A percentile compares a stretch with the other conserved stretches of the same genome.
phyloP scores from a whole-genome alignment of 164 flowering plant species.

The Sedum album region DNA sequence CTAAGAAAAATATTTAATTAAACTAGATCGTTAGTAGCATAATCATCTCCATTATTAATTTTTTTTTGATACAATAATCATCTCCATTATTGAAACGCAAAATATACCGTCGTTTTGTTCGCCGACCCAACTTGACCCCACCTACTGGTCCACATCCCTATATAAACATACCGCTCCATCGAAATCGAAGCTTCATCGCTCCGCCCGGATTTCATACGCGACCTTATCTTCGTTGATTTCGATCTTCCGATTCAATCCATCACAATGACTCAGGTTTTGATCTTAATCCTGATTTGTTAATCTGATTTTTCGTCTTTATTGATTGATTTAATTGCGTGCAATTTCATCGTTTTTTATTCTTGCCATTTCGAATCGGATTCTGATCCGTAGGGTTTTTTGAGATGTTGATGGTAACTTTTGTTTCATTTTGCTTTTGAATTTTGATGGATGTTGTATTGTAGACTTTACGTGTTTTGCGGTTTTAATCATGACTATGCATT shows the following conservation, averaged over 20 bases:
- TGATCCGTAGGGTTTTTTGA: background rate
- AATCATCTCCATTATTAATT: too few relatives aligned
- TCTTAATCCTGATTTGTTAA: background rate
- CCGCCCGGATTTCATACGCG: background rate
- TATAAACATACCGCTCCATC: background rate
- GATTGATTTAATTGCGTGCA: background rate
- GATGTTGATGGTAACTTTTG: background rate
- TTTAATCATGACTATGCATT: background rate
- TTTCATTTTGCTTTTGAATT: background rate
- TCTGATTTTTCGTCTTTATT: background rate
- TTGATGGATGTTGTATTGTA: background rate
- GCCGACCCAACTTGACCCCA: background rate
- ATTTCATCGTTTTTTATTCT: background rate
- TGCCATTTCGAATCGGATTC: too few relatives aligned
- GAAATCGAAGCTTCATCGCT: background rate
- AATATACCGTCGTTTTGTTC: too few relatives aligned
- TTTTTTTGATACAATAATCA: too few relatives aligned
- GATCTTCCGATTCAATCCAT: background rate
- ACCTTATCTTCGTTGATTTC: background rate
- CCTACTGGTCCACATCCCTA: background rate
- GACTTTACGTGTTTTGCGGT: background rate
- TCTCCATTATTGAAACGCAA: too few relatives aligned
- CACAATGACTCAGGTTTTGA: slow-evolving; percentile 5
- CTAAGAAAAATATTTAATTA: too few relatives aligned
- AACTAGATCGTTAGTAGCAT: too few relatives aligned